phyloP scores from a whole-genome alignment of 1,139 yeast species.

The Magnusiomyces suaveolens region DNA sequence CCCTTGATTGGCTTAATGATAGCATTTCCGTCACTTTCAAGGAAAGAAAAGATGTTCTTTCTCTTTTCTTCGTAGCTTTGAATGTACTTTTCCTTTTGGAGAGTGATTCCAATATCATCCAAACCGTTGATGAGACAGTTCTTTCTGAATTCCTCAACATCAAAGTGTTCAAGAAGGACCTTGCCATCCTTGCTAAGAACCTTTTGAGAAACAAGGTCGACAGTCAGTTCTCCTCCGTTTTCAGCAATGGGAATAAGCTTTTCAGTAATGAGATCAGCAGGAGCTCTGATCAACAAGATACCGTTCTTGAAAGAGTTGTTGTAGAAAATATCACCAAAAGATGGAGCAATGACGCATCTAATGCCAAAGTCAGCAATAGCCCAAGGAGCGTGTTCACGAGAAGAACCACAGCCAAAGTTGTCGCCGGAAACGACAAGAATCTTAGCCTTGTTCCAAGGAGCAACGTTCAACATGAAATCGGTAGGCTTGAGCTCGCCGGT shows the following conservation, averaged over 20 bases:
- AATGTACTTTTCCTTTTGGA: constrained; percentile 78
- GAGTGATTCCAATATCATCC: constrained; percentile 92
- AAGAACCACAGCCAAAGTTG: constrained; percentile 97
- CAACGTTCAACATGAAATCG: constrained; percentile 78
- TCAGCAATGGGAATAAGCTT: constrained; percentile 74
- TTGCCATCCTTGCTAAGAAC: constrained; percentile 63
- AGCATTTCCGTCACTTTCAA: constrained; percentile 67
- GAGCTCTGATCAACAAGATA: constrained; percentile 77
- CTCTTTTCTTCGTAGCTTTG: constrained; percentile 64
- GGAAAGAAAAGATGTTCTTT: constrained; percentile 73
- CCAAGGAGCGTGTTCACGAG: constrained; percentile 99
- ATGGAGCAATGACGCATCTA: constrained; percentile 90
- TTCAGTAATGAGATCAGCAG: constrained; percentile 58
- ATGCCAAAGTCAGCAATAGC: constrained; percentile 96
- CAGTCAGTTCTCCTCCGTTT: constrained; percentile 58
- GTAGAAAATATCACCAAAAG: constrained; percentile 96
- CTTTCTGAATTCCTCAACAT: constrained; percentile 83
- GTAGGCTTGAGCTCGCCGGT: constrained; percentile 72
- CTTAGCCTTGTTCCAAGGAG: constrained; percentile 70
- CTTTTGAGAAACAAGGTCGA: constrained; percentile 80
- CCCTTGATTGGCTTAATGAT: constrained; percentile 56
- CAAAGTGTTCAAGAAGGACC: constrained; percentile 71
- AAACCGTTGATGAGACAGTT: constrained; percentile 90
- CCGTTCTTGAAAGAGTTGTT: constrained; percentile 96
- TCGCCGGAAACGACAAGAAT: constrained; percentile 89